These are phyloP conservation scores for Cytospora piceicola DNA, from an alignment of 2,329 filamentous ascomycete species.

Conservation along the genomic window DNA sequence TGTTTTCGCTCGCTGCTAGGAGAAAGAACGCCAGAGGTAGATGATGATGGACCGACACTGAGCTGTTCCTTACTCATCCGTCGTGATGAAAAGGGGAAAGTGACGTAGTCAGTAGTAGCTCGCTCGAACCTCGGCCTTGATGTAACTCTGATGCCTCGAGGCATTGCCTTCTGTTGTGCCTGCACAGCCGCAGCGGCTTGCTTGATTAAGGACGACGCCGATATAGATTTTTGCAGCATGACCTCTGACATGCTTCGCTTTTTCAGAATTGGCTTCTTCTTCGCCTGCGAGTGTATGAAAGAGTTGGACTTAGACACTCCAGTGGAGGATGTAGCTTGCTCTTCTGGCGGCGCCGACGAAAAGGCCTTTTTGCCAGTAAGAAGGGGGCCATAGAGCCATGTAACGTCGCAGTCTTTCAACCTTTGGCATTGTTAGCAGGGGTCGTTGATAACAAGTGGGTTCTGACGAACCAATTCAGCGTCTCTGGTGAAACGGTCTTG, in stretches of 20 bases:
- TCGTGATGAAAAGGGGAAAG: constrained; percentile 65
- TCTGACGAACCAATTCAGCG: constrained; percentile 80
- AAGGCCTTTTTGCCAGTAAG: constrained; percentile 62
- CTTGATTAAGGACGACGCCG: constrained; percentile 85
- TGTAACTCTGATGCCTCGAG: constrained; percentile 46
- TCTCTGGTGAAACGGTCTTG: constrained; percentile 86
- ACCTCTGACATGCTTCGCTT: constrained; percentile 96
- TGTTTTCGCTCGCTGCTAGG: constrained; percentile 74
- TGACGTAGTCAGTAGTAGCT: constrained; percentile 70
- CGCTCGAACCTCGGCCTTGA: constrained; percentile 62
- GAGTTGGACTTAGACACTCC: constrained; percentile 61
- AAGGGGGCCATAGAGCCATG: constrained; percentile 93
- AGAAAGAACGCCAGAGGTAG: constrained; percentile 71
- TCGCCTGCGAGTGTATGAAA: constrained; percentile 61
- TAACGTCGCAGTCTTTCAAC: constrained; percentile 96
- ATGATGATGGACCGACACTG: constrained; percentile 67
- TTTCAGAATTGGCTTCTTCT: constrained; percentile 90
- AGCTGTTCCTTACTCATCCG: constrained; percentile 65
- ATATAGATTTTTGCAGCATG: constrained; percentile 88
- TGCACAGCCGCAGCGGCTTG: constrained; percentile 86
- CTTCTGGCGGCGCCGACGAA: constrained; percentile 8
- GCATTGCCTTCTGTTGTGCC: constrained; percentile 68
- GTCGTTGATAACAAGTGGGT: not conserved
- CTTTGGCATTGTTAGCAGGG: constrained; percentile 48
- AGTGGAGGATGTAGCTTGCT: constrained; percentile 43